Conservation (phyloP, 306 rosid species). For the Casuarina cunninghamiana region DNA sequence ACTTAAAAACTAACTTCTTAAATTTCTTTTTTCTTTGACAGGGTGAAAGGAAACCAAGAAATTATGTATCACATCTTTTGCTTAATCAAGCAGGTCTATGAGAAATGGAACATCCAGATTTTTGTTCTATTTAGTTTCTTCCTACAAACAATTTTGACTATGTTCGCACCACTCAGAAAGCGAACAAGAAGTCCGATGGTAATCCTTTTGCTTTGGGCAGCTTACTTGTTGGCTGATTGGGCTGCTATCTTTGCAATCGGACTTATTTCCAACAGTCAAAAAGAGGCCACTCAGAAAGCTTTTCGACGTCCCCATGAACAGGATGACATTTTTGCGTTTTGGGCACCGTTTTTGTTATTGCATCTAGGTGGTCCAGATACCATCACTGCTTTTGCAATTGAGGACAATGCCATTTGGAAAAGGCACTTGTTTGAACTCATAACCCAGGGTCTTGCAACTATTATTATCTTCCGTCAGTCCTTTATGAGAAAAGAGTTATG, state of each 20-base stretch:
- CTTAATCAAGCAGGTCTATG: no score
- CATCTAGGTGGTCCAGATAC: conserved; percentile 31
- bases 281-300: not conserved
- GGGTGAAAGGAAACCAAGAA: no score
- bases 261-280: not conserved
- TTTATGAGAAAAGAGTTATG: conserved; percentile 1
- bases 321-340: not conserved
- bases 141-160: no score
- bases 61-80: no score
- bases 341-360: conserved; percentile 29
- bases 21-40: no score
- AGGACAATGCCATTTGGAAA: conserved; percentile 43
- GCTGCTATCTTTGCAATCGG: conserved; percentile 16
- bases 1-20: no score
- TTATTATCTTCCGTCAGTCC: conserved; percentile 30
- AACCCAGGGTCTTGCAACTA: conserved; percentile 12
- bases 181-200: no score
- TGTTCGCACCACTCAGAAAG: no score
- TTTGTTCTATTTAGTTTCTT: no score
- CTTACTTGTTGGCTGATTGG: not conserved
- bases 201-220: no score
- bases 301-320: accelerated
- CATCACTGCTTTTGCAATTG: conserved; percentile 41
- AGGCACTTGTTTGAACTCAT: conserved; percentile 32
- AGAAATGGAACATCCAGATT: no score